Conservation (phyloP, 2,329 filamentous ascomycete genomes). For the Purpureocillium lavendulum region DNA sequence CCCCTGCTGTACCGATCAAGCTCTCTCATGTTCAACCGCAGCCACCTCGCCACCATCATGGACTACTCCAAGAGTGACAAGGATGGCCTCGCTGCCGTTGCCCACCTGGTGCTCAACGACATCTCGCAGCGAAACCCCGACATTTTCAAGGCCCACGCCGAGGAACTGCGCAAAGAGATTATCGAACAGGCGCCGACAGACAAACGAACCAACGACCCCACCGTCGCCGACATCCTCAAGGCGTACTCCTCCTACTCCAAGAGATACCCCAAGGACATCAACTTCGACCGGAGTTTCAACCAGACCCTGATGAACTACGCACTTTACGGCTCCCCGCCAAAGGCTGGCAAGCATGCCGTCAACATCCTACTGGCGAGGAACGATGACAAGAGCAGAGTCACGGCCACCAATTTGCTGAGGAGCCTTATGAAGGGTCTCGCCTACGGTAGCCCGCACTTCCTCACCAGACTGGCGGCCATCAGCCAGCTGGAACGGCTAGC, state of each 20-base stretch:
- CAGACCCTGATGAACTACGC: slow-evolving; percentile 79
- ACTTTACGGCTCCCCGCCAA: slow-evolving; percentile 69
- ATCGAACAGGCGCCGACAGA: slow-evolving; percentile 70
- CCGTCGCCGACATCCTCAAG: slow-evolving; percentile 83
- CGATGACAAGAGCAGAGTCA: slow-evolving; percentile 68
- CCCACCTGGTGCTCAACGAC: slow-evolving; percentile 84
- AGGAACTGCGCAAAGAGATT: slow-evolving; percentile 81
- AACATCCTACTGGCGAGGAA: slow-evolving; percentile 75
- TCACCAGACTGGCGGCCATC: slow-evolving; percentile 64
- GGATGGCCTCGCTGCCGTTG: slow-evolving; percentile 65
- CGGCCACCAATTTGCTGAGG: slow-evolving; percentile 73
- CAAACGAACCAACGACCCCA: slow-evolving; percentile 57
- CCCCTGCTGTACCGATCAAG: slow-evolving; percentile 78
- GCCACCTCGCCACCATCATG: slow-evolving; percentile 85
- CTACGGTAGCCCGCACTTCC: slow-evolving; percentile 65
- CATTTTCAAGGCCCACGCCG: slow-evolving; percentile 86
- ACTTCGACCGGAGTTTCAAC: slow-evolving; percentile 69
- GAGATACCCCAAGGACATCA: slow-evolving; percentile 77
- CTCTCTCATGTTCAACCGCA: slow-evolving; percentile 85
- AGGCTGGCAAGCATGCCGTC: slow-evolving; percentile 87
- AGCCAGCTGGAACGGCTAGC: slow-evolving; percentile 70
- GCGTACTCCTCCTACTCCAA: slow-evolving; percentile 88
- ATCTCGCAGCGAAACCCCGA: slow-evolving; percentile 86
- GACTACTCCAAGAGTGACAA: slow-evolving; percentile 79
- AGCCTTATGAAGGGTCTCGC: slow-evolving; percentile 67